Evolutionary conservation across 805 yeast species (phyloP), one percentile per base, ranked within the genome.

Genomic region (Wickerhamiella dianesei): DNA sequence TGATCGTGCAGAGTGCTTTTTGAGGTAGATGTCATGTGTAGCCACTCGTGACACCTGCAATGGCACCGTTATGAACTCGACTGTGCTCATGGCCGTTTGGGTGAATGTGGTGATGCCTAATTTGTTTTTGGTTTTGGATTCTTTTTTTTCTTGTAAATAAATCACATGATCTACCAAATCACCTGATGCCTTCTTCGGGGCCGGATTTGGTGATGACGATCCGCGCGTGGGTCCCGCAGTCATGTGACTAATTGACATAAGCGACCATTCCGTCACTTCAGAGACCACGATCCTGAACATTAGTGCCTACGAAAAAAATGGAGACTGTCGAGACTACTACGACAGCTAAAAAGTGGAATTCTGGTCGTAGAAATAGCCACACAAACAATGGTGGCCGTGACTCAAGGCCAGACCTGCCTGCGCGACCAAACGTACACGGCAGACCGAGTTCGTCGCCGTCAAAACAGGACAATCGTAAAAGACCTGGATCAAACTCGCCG

Each of bases 21-120:
- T 51, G 3, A 52, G 50, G 42, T 48, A 59, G 12, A 59, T 40
- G 20, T 56, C 55, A 40, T 58, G 62, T 42, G 42, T 37, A 18
- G 44, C 45, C 6, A 37, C 45, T 13, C 49, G 46, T 13, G 49
- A 47, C 1, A 55, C 44, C 25, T 45, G 45, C 45, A 55, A 45
- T 25, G 57, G 55, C 16, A 55, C 45, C 17, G 56, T 49, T 2
- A 50, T 43, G 47, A 53, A 55, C 16, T 51, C 54, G 12, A 39
- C 20, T 39, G 20, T 39, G 21, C 37, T 35, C 21, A 32, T 32
- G n/a, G 16, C n/a, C 16, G 25, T n/a, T 14, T 9, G 39, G 14
- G 17, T 5, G 6, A 36, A 17, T 17, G 16, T 36, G 39, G 32
- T 25, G 32, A 12, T n/a, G n/a, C n/a, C n/a, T n/a, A n/a, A n/a